A percentile compares a stretch with the other conserved stretches of the same genome.
phyloP scores from a whole-genome alignment of 768 basidiomycete species.

The Postia placenta region DNA sequence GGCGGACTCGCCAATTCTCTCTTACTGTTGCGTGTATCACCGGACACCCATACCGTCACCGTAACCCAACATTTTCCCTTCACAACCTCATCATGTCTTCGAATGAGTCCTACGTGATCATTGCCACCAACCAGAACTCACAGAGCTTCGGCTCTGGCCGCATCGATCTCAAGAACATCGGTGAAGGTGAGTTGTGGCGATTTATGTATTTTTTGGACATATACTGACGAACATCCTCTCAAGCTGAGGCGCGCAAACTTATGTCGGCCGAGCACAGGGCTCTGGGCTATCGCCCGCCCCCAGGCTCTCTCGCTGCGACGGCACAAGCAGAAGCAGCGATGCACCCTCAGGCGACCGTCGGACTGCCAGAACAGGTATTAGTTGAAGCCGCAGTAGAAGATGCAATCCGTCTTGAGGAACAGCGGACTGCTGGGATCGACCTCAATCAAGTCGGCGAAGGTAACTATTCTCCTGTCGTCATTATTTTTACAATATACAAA shows the following conservation, averaged over 20 bases:
- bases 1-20: too few relatives aligned
- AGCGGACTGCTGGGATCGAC: slow-evolving; percentile 11
- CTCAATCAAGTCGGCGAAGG: slow-evolving; percentile 15
- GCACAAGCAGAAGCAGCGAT: slow-evolving; percentile 19
- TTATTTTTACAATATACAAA: too few relatives aligned
- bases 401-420: slow-evolving; percentile 12
- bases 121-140: slow-evolving; percentile 7
- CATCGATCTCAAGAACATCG: slow-evolving; percentile 19
- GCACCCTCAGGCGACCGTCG: slow-evolving; percentile 4
- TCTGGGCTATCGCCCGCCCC: slow-evolving; percentile 23
- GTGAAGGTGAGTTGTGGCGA: slow-evolving; percentile 16
- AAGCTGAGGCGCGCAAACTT: slow-evolving; percentile 13
- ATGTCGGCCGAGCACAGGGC: slow-evolving; percentile 24
- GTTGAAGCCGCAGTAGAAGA: slow-evolving; percentile 15
- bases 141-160: not conserved
- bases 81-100: not conserved
- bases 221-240: too few relatives aligned
- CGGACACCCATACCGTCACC: too few relatives aligned
- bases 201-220: too few relatives aligned
- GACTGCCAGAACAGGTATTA: slow-evolving; percentile 8
- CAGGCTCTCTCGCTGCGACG: slow-evolving; percentile 20
- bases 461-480: too few relatives aligned
- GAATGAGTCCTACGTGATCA: slow-evolving; percentile 1
- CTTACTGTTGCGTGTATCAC: too few relatives aligned
- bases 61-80: too few relatives aligned